Percentiles rank a stretch among this genome's conserved stretches.
Evolutionary conservation across 345 rosid genomes (phyloP).

Genomic region (Salix koriyanagi): DNA sequence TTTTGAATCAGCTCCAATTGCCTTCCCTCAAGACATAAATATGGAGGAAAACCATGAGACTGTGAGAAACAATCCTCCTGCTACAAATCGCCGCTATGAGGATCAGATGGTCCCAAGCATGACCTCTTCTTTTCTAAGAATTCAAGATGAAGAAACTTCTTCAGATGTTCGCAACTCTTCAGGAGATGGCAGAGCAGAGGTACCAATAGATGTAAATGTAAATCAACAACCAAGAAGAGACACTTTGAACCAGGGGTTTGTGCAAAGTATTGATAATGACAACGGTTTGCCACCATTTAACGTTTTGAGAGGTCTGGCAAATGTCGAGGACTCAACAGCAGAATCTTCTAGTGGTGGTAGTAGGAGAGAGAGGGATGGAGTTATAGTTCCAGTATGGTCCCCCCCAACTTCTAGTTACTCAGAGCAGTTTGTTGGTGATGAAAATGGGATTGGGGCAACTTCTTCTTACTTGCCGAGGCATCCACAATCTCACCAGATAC

Average conservation of each 20-base stretch:
- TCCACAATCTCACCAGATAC: constrained; percentile 68
- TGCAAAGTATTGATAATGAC: constrained; percentile 32
- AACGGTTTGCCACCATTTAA: constrained; percentile 39
- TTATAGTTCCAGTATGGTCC: constrained; percentile 92
- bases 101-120: constrained; percentile 99
- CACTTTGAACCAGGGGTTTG: constrained; percentile 28
- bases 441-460: constrained; percentile 63
- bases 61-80: constrained; percentile 43
- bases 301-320: constrained; percentile 37
- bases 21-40: constrained; percentile 67
- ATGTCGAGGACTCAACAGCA: constrained; percentile 79
- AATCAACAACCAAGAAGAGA: constrained; percentile 55
- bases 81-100: constrained; percentile 49
- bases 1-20: constrained; percentile 54
- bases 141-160: constrained; percentile 70
- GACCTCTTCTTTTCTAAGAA: constrained; percentile 67
- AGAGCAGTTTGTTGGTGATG: constrained; percentile 72
- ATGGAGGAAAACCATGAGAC: constrained; percentile 66
- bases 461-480: constrained; percentile 83
- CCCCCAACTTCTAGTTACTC: constrained; percentile 65
- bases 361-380: constrained; percentile 84
- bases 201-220: constrained; percentile 55
- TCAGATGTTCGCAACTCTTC: constrained; percentile 42
- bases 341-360: constrained; percentile 75
- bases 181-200: constrained; percentile 79